These are phyloP conservation scores for Pseudozyma pruni DNA, from an alignment of 1,284 basidiomycete species.

Conservation along the genomic window DNA sequence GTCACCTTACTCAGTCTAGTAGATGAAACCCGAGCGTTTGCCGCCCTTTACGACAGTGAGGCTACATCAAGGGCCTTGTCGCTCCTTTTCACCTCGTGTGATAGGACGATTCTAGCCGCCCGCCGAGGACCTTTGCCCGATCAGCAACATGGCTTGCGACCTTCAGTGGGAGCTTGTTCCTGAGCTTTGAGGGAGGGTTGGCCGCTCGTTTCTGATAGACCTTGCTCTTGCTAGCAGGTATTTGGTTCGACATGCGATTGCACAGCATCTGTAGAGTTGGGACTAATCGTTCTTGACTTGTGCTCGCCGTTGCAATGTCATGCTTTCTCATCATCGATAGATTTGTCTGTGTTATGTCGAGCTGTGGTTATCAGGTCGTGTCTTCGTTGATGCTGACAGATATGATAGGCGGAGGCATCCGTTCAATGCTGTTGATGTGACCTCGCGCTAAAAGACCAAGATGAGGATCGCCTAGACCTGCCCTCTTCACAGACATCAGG, in stretches of 20 bases:
- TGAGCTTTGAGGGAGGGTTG: constrained; percentile 64
- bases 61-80: constrained; percentile 55
- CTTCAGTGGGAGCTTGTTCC: constrained; percentile 63
- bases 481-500: no score
- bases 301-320: constrained; percentile 11
- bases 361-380: no score
- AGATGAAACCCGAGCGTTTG: constrained; percentile 63
- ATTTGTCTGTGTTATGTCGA: no score
- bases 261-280: constrained; percentile 15
- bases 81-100: constrained; percentile 12
- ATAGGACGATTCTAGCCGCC: constrained; percentile 57
- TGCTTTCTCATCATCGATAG: neutral
- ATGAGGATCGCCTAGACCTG: no score
- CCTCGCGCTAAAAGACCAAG: no score
- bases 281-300: neutral
- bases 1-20: constrained; percentile 66
- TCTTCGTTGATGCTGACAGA: no score
- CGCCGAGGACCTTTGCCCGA: constrained; percentile 65
- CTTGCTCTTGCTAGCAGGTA: constrained; percentile 18
- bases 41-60: constrained; percentile 65
- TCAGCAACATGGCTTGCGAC: constrained; percentile 60
- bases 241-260: constrained; percentile 7
- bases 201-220: constrained; percentile 64
- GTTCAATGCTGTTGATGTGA: no score
- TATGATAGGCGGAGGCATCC: no score